Percentiles rank a stretch among this genome's conserved stretches.
Conservation (phyloP, 2,329 filamentous ascomycete genomes). For the Epichloe baconii region DNA sequence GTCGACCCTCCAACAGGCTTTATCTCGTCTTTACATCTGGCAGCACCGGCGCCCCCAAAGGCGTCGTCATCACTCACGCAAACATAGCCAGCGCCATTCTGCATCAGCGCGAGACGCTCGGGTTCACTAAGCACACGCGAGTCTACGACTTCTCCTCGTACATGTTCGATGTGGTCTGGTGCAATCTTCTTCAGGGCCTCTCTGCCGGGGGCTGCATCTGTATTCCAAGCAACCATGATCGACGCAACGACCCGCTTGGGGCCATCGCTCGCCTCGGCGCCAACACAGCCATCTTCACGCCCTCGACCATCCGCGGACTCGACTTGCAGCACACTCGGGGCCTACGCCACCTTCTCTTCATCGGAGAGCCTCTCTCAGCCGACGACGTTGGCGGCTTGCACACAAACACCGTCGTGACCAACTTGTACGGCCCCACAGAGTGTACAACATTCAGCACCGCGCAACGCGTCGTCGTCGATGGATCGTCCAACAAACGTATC, state of each 20-base stretch:
- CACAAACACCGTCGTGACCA: constrained; percentile 3
- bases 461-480: background rate
- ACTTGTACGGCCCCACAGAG: constrained; percentile 10
- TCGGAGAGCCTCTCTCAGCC: constrained; percentile 25
- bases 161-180: constrained; percentile 7
- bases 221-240: constrained; percentile 30
- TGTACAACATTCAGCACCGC: constrained; percentile 9
- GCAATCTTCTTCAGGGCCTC: constrained; percentile 3
- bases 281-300: constrained; percentile 33
- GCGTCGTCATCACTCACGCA: constrained; percentile 8
- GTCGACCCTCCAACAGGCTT: background rate
- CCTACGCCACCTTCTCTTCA: constrained; percentile 27
- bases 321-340: constrained; percentile 25
- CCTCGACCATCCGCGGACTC: constrained; percentile 30
- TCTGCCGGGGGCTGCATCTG: constrained; percentile 8
- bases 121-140: constrained; percentile 1
- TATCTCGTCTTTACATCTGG: constrained; percentile 11
- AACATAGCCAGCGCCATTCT: constrained; percentile 5
- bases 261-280: constrained; percentile 25
- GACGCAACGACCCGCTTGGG: constrained; percentile 31
- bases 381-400: background rate
- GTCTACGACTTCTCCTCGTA: constrained; percentile 7
- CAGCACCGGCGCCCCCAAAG: constrained; percentile 11
- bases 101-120: constrained; percentile 1
- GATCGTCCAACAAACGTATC: background rate